Percentiles rank a stretch among this genome's conserved stretches.
Conservation (phyloP, 768 basidiomycete genomes). For the Tulasnella sp. region DNA sequence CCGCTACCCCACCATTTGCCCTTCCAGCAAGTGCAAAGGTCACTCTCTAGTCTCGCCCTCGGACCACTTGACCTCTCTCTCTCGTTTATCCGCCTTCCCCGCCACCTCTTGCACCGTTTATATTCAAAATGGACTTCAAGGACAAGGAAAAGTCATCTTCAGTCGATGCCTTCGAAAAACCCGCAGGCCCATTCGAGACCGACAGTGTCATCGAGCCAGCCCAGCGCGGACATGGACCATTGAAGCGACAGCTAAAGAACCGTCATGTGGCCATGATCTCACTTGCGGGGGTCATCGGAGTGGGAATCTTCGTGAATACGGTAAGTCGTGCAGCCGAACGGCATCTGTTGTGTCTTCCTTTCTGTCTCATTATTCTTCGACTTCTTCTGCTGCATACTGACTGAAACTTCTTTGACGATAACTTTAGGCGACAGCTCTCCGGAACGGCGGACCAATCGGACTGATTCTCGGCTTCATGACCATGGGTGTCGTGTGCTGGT, state of each 20-base stretch:
- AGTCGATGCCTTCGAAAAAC: not conserved
- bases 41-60: not conserved
- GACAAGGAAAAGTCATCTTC: constrained; percentile 2
- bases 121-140: not conserved
- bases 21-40: not conserved
- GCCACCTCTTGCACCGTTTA: not conserved
- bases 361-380: constrained; percentile 31
- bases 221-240: constrained; percentile 29
- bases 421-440: constrained; percentile 47
- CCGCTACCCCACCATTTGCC: not conserved
- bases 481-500: constrained; percentile 44
- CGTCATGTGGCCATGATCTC: constrained; percentile 49
- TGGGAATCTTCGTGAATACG: constrained; percentile 57
- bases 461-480: constrained; percentile 25
- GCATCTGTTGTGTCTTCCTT: not conserved
- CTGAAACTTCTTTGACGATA: not conserved
- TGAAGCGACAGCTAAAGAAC: constrained; percentile 65
- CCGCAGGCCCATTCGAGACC: not conserved
- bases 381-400: not conserved
- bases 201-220: not conserved
- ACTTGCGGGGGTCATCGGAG: constrained; percentile 45
- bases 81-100: not conserved
- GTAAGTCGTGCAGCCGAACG: constrained; percentile 34
- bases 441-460: constrained; percentile 65
- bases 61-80: not conserved